Conservation (phyloP, 257 asterid genomes). For the Datura wrightii region DNA sequence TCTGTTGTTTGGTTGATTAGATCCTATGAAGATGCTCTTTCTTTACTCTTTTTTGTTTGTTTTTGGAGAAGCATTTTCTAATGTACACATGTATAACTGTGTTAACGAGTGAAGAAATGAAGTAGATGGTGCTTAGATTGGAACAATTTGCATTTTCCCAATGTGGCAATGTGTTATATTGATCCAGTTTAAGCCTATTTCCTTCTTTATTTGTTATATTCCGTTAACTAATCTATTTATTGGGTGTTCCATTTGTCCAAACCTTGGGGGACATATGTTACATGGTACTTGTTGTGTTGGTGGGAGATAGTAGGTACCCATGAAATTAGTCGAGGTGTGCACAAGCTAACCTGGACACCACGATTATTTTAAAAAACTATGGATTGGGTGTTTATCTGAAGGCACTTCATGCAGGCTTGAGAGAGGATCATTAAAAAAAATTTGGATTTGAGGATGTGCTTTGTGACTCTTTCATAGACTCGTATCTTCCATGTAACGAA, state of each 20-base stretch:
- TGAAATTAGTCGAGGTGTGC: not conserved
- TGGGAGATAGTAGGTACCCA: not conserved
- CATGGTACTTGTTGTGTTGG: not conserved
- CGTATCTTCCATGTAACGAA: not conserved
- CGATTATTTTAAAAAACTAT: not conserved
- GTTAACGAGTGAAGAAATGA: not conserved
- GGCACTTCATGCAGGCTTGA: not conserved
- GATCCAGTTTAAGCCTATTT: not conserved
- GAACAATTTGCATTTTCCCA: not conserved
- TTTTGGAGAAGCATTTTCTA: not conserved
- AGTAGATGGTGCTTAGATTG: conserved; percentile 6
- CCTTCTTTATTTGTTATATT: not conserved
- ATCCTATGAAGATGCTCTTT: not conserved
- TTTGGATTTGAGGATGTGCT: not conserved
- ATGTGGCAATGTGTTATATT: not conserved
- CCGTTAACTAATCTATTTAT: not conserved
- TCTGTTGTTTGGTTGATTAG: conserved; percentile 10
- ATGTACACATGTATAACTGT: not conserved
- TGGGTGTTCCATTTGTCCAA: not conserved
- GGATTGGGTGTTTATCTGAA: not conserved
- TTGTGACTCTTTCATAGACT: not conserved
- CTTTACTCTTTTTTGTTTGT: not conserved
- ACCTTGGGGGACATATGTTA: not conserved
- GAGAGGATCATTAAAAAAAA: not conserved
- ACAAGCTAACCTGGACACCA: not conserved